These are phyloP conservation scores for Eimeria tenella DNA, from an alignment of 169 alveolate species.

Conservation along the genomic window DNA sequence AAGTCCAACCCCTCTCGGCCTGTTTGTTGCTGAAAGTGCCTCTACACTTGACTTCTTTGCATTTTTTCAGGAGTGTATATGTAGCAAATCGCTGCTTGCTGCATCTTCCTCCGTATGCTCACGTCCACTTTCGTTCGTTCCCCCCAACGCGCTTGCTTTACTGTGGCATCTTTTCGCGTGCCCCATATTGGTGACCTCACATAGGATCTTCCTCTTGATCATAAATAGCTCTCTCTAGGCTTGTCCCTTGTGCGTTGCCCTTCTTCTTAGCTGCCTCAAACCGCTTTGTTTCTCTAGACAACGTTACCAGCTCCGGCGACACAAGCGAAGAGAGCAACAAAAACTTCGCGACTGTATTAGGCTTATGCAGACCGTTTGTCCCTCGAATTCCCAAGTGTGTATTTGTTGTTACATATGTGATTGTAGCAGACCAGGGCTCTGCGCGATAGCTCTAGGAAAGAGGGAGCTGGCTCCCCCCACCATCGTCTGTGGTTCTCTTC, in stretches of 20 bases:
- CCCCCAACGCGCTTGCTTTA: not conserved
- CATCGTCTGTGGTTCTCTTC: too few relatives aligned
- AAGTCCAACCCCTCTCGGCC: slow-evolving; percentile 25
- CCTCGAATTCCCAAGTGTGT: too few relatives aligned
- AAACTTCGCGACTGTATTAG: too few relatives aligned
- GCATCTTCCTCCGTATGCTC: not conserved
- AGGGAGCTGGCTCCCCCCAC: too few relatives aligned
- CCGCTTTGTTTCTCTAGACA: not conserved
- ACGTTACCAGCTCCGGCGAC: not conserved
- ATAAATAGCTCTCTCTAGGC: not conserved
- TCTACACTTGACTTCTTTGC: slow-evolving; percentile 16
- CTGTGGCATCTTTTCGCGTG: not conserved
- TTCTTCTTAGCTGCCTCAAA: not conserved
- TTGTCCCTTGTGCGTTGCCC: not conserved
- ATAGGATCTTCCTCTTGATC: not conserved
- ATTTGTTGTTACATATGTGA: too few relatives aligned
- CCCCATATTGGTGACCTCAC: not conserved
- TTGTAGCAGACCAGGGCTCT: too few relatives aligned
- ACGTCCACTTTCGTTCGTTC: not conserved
- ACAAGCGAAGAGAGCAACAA: too few relatives aligned
- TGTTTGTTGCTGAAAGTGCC: not conserved
- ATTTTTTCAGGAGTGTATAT: slow-evolving; percentile 42
- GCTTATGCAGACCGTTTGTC: too few relatives aligned
- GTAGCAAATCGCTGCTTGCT: slow-evolving; percentile 24
- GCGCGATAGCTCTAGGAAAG: too few relatives aligned